phyloP scores from a whole-genome alignment of 179 eudicot species.

The Pouteria campechiana region DNA sequence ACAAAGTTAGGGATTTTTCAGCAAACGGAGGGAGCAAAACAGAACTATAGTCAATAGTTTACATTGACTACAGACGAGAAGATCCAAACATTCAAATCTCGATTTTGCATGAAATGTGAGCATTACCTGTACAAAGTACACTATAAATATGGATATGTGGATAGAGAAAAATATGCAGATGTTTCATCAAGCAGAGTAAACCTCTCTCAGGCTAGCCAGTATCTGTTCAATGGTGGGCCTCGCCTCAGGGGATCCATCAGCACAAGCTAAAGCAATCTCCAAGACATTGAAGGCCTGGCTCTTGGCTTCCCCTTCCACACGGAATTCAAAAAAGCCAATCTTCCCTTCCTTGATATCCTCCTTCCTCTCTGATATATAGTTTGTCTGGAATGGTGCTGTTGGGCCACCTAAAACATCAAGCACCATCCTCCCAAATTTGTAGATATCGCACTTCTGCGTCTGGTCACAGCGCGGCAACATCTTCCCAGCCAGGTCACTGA shows the following conservation, averaged over 20 bases:
- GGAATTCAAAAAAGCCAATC: constrained; percentile 8
- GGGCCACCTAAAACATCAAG: constrained; percentile 23
- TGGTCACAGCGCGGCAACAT: constrained; percentile 4
- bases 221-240: constrained; percentile 23
- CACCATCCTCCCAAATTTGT: constrained; percentile 20
- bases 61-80: too few relatives aligned
- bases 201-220: too few relatives aligned
- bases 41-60: too few relatives aligned
- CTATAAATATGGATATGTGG: too few relatives aligned
- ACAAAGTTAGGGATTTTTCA: too few relatives aligned
- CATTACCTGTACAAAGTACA: too few relatives aligned
- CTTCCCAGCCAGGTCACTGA: constrained; percentile 2
- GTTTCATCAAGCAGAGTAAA: too few relatives aligned
- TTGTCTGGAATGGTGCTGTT: neutral
- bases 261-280: constrained; percentile 25
- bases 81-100: too few relatives aligned
- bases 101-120: too few relatives aligned
- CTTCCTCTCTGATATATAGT: constrained; percentile 1
- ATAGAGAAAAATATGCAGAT: too few relatives aligned
- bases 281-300: constrained; percentile 15
- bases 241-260: neutral
- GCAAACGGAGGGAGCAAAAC: too few relatives aligned
- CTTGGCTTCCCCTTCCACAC: constrained; percentile 7
- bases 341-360: constrained; percentile 4
- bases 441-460: constrained; percentile 17